Base-by-base conservation (phyloP, 257 asterid species). In the Euphrasia confusa region DNA sequence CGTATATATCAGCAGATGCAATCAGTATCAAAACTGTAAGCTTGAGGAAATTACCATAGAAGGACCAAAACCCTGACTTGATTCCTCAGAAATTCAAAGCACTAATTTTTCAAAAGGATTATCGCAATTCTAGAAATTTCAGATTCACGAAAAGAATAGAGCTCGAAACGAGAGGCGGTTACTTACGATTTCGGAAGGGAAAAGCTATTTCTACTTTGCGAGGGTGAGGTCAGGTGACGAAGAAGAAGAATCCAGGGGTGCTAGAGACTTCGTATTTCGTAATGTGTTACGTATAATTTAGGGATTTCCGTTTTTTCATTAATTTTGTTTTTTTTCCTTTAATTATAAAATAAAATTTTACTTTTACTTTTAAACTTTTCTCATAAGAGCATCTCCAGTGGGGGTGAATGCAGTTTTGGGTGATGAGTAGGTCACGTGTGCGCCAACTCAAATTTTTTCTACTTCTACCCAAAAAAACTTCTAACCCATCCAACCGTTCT, bases 21-120 rank as follows among this genome's bases (percentile, higher is more conserved):
- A 72, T 35, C 64, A 13, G 67, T 58, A 54, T 21, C 45, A 28
- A 4, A 12, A 7, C 40, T 54, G 9, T 11, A 10, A 54, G 2
- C 2, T 28, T 8, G 30, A 10, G 14, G 26, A 28, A 8, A 69
- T 65, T 65, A 5, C 62, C 40, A 7, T 7, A 50, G 10, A 26
- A 64, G 45, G 6, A 45, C 58, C 49, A 53, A 57, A 72, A 54
- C 54, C 11, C 27, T 18, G 30, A 52, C 9, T 49, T 4, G 71
- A 12, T 52, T 52, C 56, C 53, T 55, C 75, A 5, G 55, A 27
- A 70, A 45, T 65, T 48, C 71, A 54, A 37, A 56, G 49, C 58
- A 57, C 56, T 30, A 52, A 54, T 30, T 24, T 14, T 37, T 33
- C 58, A 27, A 24, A 18, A 24, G 12, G 11, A 21, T 8, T 6